Conservation (phyloP, 2,329 filamentous ascomycete genomes). For the Escovopsis sp. region DNA sequence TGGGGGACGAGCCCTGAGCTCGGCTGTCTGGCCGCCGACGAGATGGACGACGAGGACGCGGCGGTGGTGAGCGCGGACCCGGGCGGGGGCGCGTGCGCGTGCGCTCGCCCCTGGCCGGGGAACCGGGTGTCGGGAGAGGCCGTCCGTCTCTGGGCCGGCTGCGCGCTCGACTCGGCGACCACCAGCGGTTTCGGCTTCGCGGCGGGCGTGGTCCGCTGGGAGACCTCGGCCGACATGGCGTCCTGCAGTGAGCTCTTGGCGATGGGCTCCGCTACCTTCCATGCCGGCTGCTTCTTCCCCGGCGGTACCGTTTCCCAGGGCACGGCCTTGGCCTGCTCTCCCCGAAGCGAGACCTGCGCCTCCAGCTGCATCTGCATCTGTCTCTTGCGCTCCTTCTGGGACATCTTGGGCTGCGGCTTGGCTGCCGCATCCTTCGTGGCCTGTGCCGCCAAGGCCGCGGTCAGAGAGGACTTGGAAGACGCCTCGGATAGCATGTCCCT, state of each 20-base stretch:
- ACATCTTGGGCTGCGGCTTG: conserved; percentile 46
- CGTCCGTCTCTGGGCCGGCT: conserved; percentile 30
- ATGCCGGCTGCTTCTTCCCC: conserved; percentile 39
- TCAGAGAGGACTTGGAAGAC: conserved; percentile 38
- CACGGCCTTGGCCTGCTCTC: conserved; percentile 16
- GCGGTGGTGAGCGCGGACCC: conserved; percentile 8
- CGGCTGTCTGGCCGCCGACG: conserved; percentile 13
- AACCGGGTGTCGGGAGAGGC: conserved; percentile 50
- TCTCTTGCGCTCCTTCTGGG: conserved; percentile 84
- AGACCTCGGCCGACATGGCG: conserved; percentile 22
- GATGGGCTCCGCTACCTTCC: conserved; percentile 44
- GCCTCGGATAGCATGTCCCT: conserved; percentile 58
- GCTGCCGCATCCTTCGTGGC: conserved; percentile 26
- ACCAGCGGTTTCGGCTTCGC: conserved; percentile 26
- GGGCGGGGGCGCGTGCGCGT: conserved; percentile 10
- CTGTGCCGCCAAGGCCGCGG: conserved; percentile 38
- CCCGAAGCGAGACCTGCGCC: conserved; percentile 25
- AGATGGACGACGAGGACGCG: too few relatives aligned
- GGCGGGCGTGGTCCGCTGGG: conserved; percentile 13
- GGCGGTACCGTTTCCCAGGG: conserved; percentile 30
- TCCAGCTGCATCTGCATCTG: conserved; percentile 53
- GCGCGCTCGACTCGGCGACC: conserved; percentile 25
- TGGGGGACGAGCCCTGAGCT: conserved; percentile 38
- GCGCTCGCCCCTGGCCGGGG: conserved; percentile 37
- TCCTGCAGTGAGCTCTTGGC: conserved; percentile 37